Percentiles rank a stretch among this genome's conserved stretches.
Conservation (phyloP, 345 rosid species). For the Rhizophora mangle region DNA sequence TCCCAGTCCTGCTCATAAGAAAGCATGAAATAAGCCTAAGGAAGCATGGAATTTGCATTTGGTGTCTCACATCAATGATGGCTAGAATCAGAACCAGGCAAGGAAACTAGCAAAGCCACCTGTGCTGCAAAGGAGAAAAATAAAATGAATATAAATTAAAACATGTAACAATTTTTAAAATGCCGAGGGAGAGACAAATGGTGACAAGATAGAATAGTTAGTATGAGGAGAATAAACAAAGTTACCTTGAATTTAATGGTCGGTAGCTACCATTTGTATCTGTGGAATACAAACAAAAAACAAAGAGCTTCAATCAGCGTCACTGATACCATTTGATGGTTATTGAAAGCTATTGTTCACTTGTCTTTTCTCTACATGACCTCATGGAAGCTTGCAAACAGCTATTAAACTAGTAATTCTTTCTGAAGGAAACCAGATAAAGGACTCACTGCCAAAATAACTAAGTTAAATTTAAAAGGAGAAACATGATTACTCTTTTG, state of each 20-base stretch:
- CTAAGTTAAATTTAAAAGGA: too few relatives aligned
- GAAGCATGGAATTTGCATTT: constrained; percentile 12
- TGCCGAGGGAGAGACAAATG: not conserved
- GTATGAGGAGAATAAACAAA: not conserved
- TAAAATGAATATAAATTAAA: not conserved
- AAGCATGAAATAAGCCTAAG: constrained; percentile 24
- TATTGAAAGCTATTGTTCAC: not conserved
- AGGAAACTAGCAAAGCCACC: constrained; percentile 49
- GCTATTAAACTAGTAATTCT: constrained; percentile 2
- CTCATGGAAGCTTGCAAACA: not conserved
- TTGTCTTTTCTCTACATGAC: not conserved
- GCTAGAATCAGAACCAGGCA: constrained; percentile 3
- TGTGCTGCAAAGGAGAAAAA: constrained; percentile 37
- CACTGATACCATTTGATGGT: not conserved
- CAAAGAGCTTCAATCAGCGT: constrained; percentile 14
- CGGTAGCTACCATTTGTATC: constrained; percentile 54
- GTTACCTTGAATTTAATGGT: constrained; percentile 52
- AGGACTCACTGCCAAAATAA: too few relatives aligned
- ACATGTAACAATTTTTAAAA: not conserved
- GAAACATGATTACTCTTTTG: not conserved
- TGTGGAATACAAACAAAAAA: constrained; percentile 26
- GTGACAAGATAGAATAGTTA: not conserved
- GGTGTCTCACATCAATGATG: constrained; percentile 15
- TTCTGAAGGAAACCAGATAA: not conserved
- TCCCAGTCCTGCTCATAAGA: constrained; percentile 47